These are phyloP conservation scores for Theobroma cacao DNA, from an alignment of 345 rosid genomes.

Conservation along the genomic window DNA sequence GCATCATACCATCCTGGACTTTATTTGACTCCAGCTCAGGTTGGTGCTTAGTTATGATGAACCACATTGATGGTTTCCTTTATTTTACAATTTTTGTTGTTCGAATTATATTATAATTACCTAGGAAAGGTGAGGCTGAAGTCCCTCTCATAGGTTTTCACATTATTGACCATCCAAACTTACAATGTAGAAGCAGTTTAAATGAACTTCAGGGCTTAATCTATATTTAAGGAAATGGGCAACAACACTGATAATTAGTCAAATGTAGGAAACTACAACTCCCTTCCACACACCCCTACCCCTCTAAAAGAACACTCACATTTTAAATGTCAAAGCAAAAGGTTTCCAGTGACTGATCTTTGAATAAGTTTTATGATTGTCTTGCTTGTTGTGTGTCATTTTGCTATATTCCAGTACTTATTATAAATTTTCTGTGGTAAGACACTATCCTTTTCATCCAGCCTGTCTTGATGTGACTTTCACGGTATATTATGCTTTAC, in stretches of 20 bases:
- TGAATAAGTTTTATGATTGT: background rate
- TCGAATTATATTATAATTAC: background rate
- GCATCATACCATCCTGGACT: conserved; percentile 95
- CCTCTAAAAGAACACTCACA: background rate
- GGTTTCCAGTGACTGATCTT: background rate
- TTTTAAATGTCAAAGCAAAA: background rate
- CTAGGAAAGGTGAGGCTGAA: background rate
- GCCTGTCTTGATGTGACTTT: background rate
- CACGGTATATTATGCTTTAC: background rate
- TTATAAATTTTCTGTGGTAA: background rate
- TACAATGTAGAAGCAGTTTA: background rate
- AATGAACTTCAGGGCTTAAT: background rate
- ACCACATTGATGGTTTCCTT: background rate
- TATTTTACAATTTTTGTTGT: background rate
- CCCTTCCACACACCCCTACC: background rate
- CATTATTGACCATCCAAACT: background rate
- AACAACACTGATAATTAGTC: background rate
- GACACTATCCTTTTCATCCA: background rate
- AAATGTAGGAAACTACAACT: background rate
- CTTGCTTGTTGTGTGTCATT: background rate
- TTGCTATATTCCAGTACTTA: background rate
- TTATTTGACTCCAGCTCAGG: conserved; percentile 93
- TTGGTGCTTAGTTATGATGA: conserved; percentile 17
- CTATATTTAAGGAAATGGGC: background rate
- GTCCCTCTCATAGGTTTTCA: background rate